phyloP scores from a whole-genome alignment of 1,284 basidiomycete species.

The Ustilago bromivora region DNA sequence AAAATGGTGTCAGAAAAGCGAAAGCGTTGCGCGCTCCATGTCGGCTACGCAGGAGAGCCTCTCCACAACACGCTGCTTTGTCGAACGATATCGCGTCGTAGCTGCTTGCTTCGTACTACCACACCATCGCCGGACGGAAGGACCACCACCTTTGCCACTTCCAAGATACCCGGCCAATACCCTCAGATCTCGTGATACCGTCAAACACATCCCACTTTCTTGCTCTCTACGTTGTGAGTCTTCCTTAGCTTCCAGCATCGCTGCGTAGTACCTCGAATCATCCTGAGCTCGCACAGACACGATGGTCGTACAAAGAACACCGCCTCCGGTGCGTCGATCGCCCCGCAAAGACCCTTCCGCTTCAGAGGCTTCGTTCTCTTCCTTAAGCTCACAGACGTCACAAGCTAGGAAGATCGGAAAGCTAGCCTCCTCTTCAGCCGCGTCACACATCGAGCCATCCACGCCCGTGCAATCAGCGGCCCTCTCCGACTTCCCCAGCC shows the following conservation, averaged over 20 bases:
- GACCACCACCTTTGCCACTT: background rate
- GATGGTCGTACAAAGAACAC: conserved; percentile 45
- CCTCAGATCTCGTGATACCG: background rate
- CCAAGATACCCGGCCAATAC: conserved; percentile 22
- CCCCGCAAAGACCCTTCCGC: conserved; percentile 31
- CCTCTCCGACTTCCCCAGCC: conserved; percentile 42
- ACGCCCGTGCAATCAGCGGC: conserved; percentile 22
- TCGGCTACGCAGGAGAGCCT: background rate
- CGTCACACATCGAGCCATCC: conserved; percentile 24
- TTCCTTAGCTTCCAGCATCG: background rate
- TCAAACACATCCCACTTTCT: background rate
- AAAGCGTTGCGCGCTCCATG: background rate
- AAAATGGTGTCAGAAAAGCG: conserved; percentile 15
- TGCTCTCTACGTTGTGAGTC: background rate
- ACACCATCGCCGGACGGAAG: background rate
- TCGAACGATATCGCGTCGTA: background rate
- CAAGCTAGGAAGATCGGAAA: conserved; percentile 23
- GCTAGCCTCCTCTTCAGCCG: conserved; percentile 19
- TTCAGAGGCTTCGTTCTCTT: conserved; percentile 17
- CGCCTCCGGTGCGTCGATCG: conserved; percentile 35
- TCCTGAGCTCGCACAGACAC: background rate
- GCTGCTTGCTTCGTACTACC: background rate
- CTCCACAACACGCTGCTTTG: background rate
- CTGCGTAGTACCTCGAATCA: background rate
- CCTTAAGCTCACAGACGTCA: conserved; percentile 17